A percentile compares a stretch with the other conserved stretches of the same genome.
Conservation (phyloP, 179 eudicot genomes). For the Spinacia oleracea region DNA sequence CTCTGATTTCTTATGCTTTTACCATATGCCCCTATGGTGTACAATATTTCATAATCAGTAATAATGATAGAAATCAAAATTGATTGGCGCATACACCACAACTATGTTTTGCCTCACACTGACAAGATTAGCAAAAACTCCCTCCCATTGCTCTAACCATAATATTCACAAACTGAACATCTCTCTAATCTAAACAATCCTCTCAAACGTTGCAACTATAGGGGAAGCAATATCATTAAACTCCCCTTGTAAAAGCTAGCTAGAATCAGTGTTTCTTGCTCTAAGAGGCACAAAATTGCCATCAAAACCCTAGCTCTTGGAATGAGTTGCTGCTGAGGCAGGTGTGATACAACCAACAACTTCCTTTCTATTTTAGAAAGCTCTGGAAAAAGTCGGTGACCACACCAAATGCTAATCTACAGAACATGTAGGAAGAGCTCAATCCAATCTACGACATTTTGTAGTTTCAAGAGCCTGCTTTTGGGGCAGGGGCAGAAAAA, state of each 20-base stretch:
- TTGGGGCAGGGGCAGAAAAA: background rate
- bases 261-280: constrained; percentile 20
- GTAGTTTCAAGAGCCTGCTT: background rate
- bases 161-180: constrained; percentile 30
- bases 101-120: constrained; percentile 8
- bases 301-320: constrained; percentile 21
- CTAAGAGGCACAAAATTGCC: constrained; percentile 23
- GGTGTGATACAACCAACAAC: constrained; percentile 19
- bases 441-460: background rate
- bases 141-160: constrained; percentile 18
- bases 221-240: constrained; percentile 20
- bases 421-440: constrained; percentile 22
- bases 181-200: constrained; percentile 14
- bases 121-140: constrained; percentile 18
- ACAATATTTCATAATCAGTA: too few species aligned
- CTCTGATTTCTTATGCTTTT: too few species aligned
- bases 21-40: too few species aligned
- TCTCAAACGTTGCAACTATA: constrained; percentile 20
- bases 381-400: constrained; percentile 11
- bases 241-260: constrained; percentile 24
- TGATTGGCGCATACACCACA: constrained; percentile 20
- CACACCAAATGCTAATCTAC: constrained; percentile 26
- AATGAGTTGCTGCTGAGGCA: constrained; percentile 19
- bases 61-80: constrained; percentile 23
- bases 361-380: constrained; percentile 15